Evolutionary conservation across 2,329 filamentous ascomycete species (phyloP), one percentile per base, ranked within the genome.

Genomic region (Botrytis fragariae): DNA sequence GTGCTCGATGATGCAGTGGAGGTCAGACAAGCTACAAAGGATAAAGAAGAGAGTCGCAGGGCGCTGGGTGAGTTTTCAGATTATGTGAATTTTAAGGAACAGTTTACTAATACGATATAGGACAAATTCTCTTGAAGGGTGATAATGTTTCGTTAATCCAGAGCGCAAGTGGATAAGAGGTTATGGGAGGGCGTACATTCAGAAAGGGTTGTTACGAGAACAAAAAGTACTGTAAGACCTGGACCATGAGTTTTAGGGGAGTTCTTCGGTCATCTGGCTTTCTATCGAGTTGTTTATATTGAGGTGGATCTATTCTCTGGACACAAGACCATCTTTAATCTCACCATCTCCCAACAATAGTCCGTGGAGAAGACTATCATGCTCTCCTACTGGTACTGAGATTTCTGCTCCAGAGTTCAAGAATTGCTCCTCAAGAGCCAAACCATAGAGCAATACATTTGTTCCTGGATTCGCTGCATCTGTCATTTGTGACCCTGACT

Each of bases 1-100:
- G 96, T 98, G 57, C 89, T 97, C 77, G 96, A 99, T 81, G 94
- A 99, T 79, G 96, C 96, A 44, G 90, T 98, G 73, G 95, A 98
- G 84, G 94, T 99, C 62, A 93, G 91, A 82, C 89, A 94, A 81
- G 86, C 93, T 72, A 94, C 92, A 76, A 97, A 97, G 86, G 90
- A 89, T 25, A 91, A 93, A 60, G 90, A 91, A 77, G 95, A 97
- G 84, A 90, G 89, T 77, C 88, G 95, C 82, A 90, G 93, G 83
- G 86, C 90, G 61, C 83, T 98, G 70, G 95, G 95, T 97, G 87
- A 87, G 80, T 82, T 84, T 9, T 68, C 81, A 84, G 74, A 82
- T 37, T 16, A n/a, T 29, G 20, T 5, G 25, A 29, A 20, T 4
- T 4, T 51, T 16, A 3, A 32, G 22, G 22, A 10, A 22, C 25